Conservation (phyloP, 2,329 filamentous ascomycete species). For the Helicocarpus griseus region DNA sequence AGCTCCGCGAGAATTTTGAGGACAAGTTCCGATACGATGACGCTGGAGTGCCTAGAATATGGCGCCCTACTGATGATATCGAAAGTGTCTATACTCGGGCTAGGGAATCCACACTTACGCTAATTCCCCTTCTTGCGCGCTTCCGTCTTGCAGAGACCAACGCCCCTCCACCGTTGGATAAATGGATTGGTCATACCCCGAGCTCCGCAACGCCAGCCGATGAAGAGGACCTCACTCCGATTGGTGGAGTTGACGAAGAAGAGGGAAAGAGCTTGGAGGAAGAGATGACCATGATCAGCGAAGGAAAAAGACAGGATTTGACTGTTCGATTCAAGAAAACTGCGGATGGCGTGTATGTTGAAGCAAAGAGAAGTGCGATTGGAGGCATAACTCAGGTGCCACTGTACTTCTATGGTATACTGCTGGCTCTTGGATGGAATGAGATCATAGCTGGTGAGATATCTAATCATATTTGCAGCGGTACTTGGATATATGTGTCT, state of each 20-base stretch:
- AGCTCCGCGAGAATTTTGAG: constrained; percentile 96
- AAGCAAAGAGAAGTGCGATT: constrained; percentile 93
- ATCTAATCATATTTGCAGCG: neutral
- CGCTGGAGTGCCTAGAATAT: constrained; percentile 86
- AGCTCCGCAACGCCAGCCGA: constrained; percentile 66
- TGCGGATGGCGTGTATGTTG: constrained; percentile 93
- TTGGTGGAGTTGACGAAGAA: constrained; percentile 89
- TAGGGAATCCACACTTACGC: constrained; percentile 78
- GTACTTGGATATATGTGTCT: neutral
- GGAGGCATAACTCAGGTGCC: constrained; percentile 91
- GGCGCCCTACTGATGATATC: constrained; percentile 93
- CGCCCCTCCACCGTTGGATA: constrained; percentile 68
- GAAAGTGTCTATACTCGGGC: constrained; percentile 90
- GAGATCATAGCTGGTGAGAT: constrained; percentile 86
- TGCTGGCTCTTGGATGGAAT: constrained; percentile 95
- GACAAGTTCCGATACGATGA: constrained; percentile 99
- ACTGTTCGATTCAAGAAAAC: constrained; percentile 96
- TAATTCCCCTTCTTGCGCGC: constrained; percentile 79
- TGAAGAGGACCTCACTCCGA: constrained; percentile 79
- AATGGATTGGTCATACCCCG: constrained; percentile 73
- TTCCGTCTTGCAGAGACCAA: constrained; percentile 71
- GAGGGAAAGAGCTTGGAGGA: constrained; percentile 91
- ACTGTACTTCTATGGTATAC: constrained; percentile 82
- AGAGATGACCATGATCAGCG: constrained; percentile 89
- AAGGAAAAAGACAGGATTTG: constrained; percentile 82